Evolutionary conservation across 768 basidiomycete species (phyloP).

Genomic region (Sarcomyxa edulis): DNA sequence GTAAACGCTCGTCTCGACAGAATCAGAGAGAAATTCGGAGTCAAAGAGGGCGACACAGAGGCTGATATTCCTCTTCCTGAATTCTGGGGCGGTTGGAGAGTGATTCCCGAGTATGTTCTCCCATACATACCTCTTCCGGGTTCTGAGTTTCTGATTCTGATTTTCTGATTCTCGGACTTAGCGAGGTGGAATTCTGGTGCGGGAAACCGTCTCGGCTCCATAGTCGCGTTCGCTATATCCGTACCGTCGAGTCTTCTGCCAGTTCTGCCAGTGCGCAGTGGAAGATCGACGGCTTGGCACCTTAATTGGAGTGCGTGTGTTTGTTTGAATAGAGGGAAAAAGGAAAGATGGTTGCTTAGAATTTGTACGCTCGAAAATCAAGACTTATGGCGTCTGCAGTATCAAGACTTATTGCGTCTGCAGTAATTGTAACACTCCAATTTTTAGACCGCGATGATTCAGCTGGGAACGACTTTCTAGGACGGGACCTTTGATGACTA

Average conservation of each 20-base stretch:
- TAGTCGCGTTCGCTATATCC: constrained; percentile 79
- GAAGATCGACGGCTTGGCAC: constrained; percentile 77
- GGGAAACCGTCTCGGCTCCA: constrained; percentile 93
- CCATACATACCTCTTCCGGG: no score
- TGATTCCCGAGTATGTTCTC: constrained; percentile 74
- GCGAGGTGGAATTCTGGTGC: constrained; percentile 97
- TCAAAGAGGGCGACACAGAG: constrained; percentile 30
- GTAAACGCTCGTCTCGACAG: constrained; percentile 56
- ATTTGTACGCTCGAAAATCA: no score
- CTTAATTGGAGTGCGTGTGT: no score
- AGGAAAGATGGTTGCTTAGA: no score
- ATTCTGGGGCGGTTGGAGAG: constrained; percentile 96
- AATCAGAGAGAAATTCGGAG: constrained; percentile 53
- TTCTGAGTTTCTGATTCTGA: no score
- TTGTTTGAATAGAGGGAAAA: no score
- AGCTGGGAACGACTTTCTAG: no score
- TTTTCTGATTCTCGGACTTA: constrained; percentile 24
- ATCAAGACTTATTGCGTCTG: no score
- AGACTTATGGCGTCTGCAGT: no score
- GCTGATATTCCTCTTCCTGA: constrained; percentile 71
- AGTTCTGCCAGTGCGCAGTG: constrained; percentile 54
- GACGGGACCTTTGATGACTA: no score
- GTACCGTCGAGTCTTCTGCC: constrained; percentile 41
- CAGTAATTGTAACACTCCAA: no score
- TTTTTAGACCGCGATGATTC: no score